A percentile compares a stretch with the other conserved stretches of the same genome.
Conservation (phyloP, 176 grass and related monocot genomes). For the Eleusine coracana region DNA sequence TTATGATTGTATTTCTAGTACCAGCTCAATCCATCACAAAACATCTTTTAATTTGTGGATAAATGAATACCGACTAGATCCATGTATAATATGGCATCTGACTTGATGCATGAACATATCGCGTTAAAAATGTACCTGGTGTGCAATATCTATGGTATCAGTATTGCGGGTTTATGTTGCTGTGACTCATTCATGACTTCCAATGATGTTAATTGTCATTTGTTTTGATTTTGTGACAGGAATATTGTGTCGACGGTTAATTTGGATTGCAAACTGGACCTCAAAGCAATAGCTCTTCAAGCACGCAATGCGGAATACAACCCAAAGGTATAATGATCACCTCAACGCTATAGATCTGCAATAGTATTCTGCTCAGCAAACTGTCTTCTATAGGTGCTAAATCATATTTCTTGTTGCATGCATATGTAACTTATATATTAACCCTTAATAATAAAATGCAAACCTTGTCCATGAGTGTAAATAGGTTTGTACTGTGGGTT, state of each 20-base stretch:
- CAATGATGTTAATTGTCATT: background rate
- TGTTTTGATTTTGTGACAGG: constrained; percentile 44
- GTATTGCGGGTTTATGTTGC: too few species aligned
- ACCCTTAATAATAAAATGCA: background rate
- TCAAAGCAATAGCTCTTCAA: constrained; percentile 94
- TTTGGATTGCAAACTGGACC: constrained; percentile 94
- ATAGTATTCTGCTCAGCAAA: background rate
- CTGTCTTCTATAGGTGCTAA: background rate
- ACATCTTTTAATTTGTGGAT: background rate
- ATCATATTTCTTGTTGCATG: background rate
- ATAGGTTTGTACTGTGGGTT: background rate
- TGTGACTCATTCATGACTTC: too few species aligned
- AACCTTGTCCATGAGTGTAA: background rate
- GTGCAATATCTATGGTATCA: background rate
- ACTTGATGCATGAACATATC: background rate
- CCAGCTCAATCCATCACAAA: background rate
- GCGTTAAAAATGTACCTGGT: background rate
- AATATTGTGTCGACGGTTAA: constrained; percentile 98
- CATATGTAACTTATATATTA: background rate
- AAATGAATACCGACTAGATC: too few species aligned
- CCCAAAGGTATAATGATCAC: constrained; percentile 66
- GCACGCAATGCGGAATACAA: constrained; percentile 97
- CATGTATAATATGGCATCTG: background rate
- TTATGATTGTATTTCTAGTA: too few species aligned
- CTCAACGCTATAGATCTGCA: background rate